Base-by-base conservation (phyloP, 176 grass and related monocot species). In the Alloteropsis semialata region DNA sequence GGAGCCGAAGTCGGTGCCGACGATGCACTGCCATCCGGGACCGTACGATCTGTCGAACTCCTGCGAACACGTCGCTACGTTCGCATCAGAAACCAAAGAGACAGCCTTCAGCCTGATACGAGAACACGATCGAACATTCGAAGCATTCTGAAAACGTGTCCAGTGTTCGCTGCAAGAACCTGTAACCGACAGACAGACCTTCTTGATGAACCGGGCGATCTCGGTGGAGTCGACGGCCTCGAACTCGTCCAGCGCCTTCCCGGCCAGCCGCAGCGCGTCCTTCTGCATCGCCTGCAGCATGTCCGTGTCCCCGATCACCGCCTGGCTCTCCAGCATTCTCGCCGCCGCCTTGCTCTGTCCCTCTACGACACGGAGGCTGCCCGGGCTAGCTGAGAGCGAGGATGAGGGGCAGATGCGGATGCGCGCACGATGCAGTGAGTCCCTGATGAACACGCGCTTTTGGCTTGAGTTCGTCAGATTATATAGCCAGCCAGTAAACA, bases 251-350 rank as follows among this genome's bases (percentile, higher is more conserved):
- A 95, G 82, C 44, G 85, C 90, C 77, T 88, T 90, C 33, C 88
- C 90, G 1, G 85, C 87, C 16, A 88, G 59, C 33, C 68, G 74
- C 28, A 92, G 79, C 29, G 90, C 87, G 10, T 90, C 21, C 59
- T 58, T 29, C 86, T 90, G 90, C 88, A 95, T 86, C 18, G 12
- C 16, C 22, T 84, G 56, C 80, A 71, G 70, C 85, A 90, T 92
- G 72, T 92, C 87, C 21, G 90, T 63, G 68, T 90, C 93, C 17
- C 69, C 90, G 15, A 92, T 88, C 69, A 95, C 90, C 32, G 93
- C 88, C 70, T 88, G 89, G 58, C 70, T 86, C 86, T 95, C 90
- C 85, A 95, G 5, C 93, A 88, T 92, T 33, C 46, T 77, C 10
- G 10, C 5, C 17, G 13, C 24, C 59, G 41, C 18, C 27, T 34